Evolutionary conservation across 2,329 filamentous ascomycete genomes (phyloP), one percentile per base, ranked within the genome.

Genomic region (Aspergillus neoniger): DNA sequence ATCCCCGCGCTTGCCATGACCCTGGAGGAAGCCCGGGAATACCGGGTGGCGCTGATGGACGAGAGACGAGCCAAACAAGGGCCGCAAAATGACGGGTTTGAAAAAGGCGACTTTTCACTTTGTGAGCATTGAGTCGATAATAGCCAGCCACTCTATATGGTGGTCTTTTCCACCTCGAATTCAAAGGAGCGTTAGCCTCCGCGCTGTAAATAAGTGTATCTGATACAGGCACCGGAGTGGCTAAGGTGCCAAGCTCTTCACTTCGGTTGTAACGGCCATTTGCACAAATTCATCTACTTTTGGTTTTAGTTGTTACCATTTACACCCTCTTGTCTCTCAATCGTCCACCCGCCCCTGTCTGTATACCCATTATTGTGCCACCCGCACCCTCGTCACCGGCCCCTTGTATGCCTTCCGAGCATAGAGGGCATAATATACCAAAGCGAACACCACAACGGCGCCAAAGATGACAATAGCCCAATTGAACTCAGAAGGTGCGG

Each of bases 41-140:
- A 77, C 50, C 66, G 79, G 55, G 41, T 74, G 39, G 58, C 74
- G 60, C 59, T 81, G 41, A 81, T 81, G 77, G 66, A 71, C 3
- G 78, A 81, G 66, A 68, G 78, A 19, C 59, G 57, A 8, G 14
- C 39, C 8, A 41, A 28, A 39, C 43, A 54, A 7, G 38, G 58
- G 12, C 36, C 55, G 10, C 52, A 64, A 28, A 68, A 64, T 17
- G 8, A 39, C 2, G 23, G 21, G 12, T 67, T 67, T 51, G 65
- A 65, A 30, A 49, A 1, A 3, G 64, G 62, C 2, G 9, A n/a
- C 1, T 65, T 70, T 17, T 48, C 14, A 2, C 50, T 67, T 1
- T 67, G 66, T 53, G 63, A 67, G 58, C 63, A 69, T 52, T 68
- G 44, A 59, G 12, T 14, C 12, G 12, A 36, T 36, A 36, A 36